These are phyloP conservation scores for Botrytis deweyae DNA, from an alignment of 2,329 filamentous ascomycete species.

Conservation along the genomic window DNA sequence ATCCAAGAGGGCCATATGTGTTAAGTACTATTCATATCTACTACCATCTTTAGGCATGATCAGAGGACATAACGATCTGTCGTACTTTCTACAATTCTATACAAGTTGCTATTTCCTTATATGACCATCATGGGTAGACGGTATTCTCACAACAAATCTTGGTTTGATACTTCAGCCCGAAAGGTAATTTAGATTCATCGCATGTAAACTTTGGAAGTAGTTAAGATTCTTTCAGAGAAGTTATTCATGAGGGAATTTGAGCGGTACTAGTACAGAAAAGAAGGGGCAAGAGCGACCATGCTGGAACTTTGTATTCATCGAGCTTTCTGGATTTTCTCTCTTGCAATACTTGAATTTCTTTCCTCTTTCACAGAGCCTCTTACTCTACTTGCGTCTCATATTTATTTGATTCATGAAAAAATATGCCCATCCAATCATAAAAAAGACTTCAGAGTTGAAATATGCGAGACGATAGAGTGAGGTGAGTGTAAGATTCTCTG, in stretches of 20 bases:
- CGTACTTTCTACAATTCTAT: not conserved
- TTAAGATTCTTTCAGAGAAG: not conserved
- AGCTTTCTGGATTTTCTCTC: not conserved
- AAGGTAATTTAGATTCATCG: not conserved
- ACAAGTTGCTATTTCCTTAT: not conserved
- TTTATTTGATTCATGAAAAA: not conserved
- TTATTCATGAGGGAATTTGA: not conserved
- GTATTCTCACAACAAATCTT: too few species aligned
- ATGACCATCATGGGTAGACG: not conserved
- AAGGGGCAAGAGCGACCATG: not conserved
- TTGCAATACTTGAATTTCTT: not conserved
- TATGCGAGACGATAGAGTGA: not conserved
- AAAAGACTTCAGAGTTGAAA: slow-evolving; percentile 5
- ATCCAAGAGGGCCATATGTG: not conserved
- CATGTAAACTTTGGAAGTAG: not conserved
- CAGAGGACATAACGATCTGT: not conserved
- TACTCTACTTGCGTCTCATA: not conserved
- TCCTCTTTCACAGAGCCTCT: not conserved
- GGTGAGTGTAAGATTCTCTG: not conserved
- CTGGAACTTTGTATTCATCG: not conserved
- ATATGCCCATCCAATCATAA: not conserved
- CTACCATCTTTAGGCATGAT: not conserved
- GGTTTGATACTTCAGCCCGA: not conserved
- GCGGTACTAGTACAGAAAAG: not conserved
- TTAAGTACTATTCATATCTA: not conserved